Evolutionary conservation across 139 green algal species (phyloP).

Genomic region (Closterium sp.): DNA sequence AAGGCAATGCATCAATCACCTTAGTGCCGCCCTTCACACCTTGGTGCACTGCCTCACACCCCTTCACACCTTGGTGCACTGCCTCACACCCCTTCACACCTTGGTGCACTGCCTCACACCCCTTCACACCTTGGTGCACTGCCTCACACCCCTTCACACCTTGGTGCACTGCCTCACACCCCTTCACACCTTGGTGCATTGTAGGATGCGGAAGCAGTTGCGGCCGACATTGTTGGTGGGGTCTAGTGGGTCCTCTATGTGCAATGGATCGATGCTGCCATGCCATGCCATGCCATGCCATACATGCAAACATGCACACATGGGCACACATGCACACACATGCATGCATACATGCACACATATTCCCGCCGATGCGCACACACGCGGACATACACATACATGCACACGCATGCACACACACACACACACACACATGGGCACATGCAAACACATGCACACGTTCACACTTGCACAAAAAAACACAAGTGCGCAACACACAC

Average conservation of each 20-base stretch:
- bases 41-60: too few relatives aligned
- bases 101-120: too few relatives aligned
- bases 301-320: neutral
- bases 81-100: too few relatives aligned
- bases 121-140: too few relatives aligned
- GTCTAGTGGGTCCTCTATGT: conserved; percentile 44
- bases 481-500: too few relatives aligned
- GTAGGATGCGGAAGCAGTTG: conserved; percentile 49
- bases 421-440: neutral
- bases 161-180: too few relatives aligned
- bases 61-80: too few relatives aligned
- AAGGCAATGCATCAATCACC: too few relatives aligned
- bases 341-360: neutral
- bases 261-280: conserved; percentile 43
- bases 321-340: neutral
- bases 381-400: neutral
- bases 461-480: neutral
- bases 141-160: too few relatives aligned
- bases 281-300: neutral
- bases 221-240: conserved; percentile 40
- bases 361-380: neutral
- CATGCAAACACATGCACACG: neutral
- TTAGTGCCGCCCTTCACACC: too few relatives aligned
- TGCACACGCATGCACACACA: neutral
- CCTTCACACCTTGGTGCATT: conserved; percentile 44